These are phyloP conservation scores for Kokia cookei DNA, from an alignment of 441 rosid genomes.

Conservation along the genomic window DNA sequence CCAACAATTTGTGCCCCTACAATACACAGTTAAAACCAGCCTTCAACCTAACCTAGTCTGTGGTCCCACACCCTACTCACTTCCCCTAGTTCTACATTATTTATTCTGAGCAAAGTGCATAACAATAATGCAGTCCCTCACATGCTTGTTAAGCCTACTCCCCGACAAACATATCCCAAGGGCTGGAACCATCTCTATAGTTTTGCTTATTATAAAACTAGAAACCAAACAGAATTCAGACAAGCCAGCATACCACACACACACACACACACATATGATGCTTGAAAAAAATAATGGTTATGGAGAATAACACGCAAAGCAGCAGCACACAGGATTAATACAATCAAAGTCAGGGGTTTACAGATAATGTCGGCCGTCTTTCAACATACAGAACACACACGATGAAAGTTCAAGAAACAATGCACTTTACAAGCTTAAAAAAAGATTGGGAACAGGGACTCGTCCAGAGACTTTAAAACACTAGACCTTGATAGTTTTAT, in stretches of 20 bases:
- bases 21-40: neutral
- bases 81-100: neutral
- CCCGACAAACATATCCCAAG: constrained; percentile 32
- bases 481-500: constrained; percentile 17
- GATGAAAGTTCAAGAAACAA: constrained; percentile 17
- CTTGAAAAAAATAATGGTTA: neutral
- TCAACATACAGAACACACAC: constrained; percentile 18
- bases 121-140: constrained; percentile 23
- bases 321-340: neutral
- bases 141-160: constrained; percentile 18
- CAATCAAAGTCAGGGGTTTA: neutral
- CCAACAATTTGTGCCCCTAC: neutral
- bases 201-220: neutral
- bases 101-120: constrained; percentile 4
- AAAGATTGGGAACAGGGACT: constrained; percentile 15
- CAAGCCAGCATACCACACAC: neutral
- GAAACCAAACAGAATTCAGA: neutral
- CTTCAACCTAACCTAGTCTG: neutral
- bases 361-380: constrained; percentile 11
- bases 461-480: constrained; percentile 16
- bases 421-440: constrained; percentile 35
- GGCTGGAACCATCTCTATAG: constrained; percentile 20
- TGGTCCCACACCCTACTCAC: neutral
- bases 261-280: neutral
- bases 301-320: neutral